Percentiles rank a stretch among this genome's conserved stretches.
Conservation (phyloP, 352 stramenopile species). For the Thraustochytrium sp. region DNA sequence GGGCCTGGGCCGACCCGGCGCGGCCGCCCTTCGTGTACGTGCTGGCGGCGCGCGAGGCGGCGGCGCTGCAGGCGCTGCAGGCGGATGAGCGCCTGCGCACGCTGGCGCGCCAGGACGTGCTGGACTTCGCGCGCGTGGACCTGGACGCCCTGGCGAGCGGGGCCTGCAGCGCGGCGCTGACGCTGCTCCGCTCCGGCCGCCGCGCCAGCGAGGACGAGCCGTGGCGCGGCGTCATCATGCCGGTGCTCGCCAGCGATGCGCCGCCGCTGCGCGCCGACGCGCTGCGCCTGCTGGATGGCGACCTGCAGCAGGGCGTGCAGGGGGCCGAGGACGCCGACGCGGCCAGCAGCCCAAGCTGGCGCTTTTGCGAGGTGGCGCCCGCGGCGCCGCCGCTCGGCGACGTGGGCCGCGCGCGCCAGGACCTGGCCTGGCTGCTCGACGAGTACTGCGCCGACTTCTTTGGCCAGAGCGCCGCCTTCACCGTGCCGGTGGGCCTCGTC, state of each 20-base stretch:
- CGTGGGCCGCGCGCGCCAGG: neutral
- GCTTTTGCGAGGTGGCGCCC: neutral
- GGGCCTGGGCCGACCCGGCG: neutral
- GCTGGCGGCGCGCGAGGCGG: slow-evolving; percentile 87
- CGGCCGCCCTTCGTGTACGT: slow-evolving; percentile 70
- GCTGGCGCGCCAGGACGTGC: slow-evolving; percentile 64
- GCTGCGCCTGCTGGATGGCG: slow-evolving; percentile 69
- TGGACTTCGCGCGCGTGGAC: slow-evolving; percentile 86
- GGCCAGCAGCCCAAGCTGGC: neutral
- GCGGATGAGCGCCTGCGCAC: slow-evolving; percentile 54
- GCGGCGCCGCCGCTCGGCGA: neutral
- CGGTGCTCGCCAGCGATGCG: slow-evolving; percentile 89
- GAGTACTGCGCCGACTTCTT: slow-evolving; percentile 8
- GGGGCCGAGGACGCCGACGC: neutral
- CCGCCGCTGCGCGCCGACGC: slow-evolving; percentile 84
- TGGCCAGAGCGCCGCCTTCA: neutral
- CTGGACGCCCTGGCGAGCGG: neutral
- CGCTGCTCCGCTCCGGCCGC: neutral
- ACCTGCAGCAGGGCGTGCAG: slow-evolving; percentile 71
- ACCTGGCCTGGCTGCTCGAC: neutral
- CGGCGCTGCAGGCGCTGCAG: slow-evolving; percentile 87
- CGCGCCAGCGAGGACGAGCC: neutral
- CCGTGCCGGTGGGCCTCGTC: neutral
- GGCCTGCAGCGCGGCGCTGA: neutral
- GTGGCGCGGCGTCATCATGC: slow-evolving; percentile 63